Evolutionary conservation across 345 rosid species (phyloP), one percentile per base, ranked within the genome.

Genomic region (Pugionium cornutum): DNA sequence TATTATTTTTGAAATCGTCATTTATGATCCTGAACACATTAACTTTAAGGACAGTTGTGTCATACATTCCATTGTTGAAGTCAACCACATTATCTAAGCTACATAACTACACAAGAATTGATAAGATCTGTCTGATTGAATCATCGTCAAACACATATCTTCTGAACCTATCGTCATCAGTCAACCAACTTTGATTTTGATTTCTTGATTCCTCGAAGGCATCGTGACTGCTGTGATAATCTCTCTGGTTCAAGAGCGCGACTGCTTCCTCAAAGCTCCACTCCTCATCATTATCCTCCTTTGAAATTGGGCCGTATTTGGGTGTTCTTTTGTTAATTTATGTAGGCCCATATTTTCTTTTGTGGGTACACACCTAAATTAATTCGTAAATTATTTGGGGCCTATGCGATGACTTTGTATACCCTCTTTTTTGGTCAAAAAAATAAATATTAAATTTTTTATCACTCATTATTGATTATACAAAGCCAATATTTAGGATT

Each of bases 171-270:
- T 53, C 65, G 42, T 18, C 18, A 18, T 18, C 18, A 53, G 2
- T 8, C 47, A 26, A 2, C 18, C 18, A 18, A 18, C 18, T 18
- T 18, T 18, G 18, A 18, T 18, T 18, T 18, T 18, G 18, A 18
- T 18, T 18, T 18, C 18, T 18, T 58, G 28, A 59, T 28, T 51
- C 65, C 73, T 92, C 98, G 0, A 92, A 86, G 42, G 79, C 56
- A 71, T 89, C 92, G 57, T 89, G 98, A 76, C 98, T 85, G 74
- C 64, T 78, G 57, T 86, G 89, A 73, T 83, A 92, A 51, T 88
- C 95, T 65, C 87, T 80, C 64, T 42, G 6, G 79, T 89, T 89
- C 68, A 89, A 92, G 32, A 86, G 84, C 2, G 58, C 40, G 4
- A 82, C 95, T 4, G 89, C 98, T 56, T 77, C 81, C 0, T 78